Conservation (phyloP, 1,284 basidiomycete genomes). For the Cystobasidium slooffiae region DNA sequence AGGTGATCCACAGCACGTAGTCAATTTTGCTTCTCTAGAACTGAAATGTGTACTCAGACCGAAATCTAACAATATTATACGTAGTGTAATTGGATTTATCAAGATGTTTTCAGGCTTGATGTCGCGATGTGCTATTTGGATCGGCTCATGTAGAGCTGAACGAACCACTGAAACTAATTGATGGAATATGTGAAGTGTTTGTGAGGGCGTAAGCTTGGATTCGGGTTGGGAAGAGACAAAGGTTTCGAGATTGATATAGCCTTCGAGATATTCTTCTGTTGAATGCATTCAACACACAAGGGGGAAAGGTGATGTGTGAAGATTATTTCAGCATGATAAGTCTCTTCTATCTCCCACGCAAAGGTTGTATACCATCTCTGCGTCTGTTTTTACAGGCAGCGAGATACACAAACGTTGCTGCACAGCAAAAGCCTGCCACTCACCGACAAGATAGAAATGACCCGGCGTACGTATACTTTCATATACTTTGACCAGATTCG, state of each 20-base stretch:
- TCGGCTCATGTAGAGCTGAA: slow-evolving; percentile 61
- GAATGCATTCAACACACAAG: slow-evolving; percentile 25
- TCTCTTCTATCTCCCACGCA: slow-evolving; percentile 16
- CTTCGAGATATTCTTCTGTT: slow-evolving; percentile 60
- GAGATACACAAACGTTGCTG: slow-evolving; percentile 52
- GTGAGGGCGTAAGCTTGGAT: slow-evolving; percentile 51
- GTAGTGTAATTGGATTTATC: slow-evolving; percentile 58
- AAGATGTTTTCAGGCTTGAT: slow-evolving; percentile 62
- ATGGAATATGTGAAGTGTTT: slow-evolving; percentile 59
- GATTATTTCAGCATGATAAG: background rate
- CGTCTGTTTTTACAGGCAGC: slow-evolving; percentile 52
- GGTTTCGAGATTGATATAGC: slow-evolving; percentile 58
- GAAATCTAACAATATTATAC: slow-evolving; percentile 62
- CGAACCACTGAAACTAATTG: slow-evolving; percentile 63
- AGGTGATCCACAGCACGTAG: slow-evolving; percentile 63
- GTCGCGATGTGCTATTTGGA: slow-evolving; percentile 64
- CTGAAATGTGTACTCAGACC: slow-evolving; percentile 64
- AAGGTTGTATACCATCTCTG: background rate
- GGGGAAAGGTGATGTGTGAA: too few relatives aligned
- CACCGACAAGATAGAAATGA: slow-evolving; percentile 65
- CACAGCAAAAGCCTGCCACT: slow-evolving; percentile 34
- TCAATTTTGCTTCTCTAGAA: slow-evolving; percentile 62
- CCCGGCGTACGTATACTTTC: slow-evolving; percentile 63
- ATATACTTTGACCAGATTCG: slow-evolving; percentile 63
- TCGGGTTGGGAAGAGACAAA: slow-evolving; percentile 51